Evolutionary conservation across 78 protist genomes (phyloP).

Genomic region (Dictyostelium firmibasis): DNA sequence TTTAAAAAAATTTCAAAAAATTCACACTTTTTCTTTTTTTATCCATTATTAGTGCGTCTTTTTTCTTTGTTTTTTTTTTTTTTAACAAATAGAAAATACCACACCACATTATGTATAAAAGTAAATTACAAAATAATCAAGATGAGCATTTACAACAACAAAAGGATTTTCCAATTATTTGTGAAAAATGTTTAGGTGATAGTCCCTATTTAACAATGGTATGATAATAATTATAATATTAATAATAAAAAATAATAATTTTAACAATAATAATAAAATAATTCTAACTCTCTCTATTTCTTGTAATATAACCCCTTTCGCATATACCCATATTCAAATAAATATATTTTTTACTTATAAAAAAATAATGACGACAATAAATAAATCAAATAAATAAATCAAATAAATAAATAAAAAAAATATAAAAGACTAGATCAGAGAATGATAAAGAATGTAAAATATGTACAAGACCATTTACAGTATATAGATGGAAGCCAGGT

Average conservation of each 20-base stretch:
- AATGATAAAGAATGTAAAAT: slow-evolving; percentile 73
- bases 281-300: neutral
- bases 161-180: slow-evolving; percentile 91
- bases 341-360: too few species aligned
- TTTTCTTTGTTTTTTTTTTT: too few species aligned
- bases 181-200: slow-evolving; percentile 94
- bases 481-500: slow-evolving; percentile 92
- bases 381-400: too few species aligned
- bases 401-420: neutral
- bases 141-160: slow-evolving; percentile 24
- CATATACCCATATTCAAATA: too few species aligned
- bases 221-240: neutral
- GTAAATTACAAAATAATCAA: slow-evolving; percentile 6
- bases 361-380: too few species aligned
- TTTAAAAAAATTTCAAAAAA: too few species aligned
- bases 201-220: slow-evolving; percentile 93
- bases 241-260: neutral
- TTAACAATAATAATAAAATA: neutral
- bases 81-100: too few species aligned
- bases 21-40: neutral
- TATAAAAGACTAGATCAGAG: slow-evolving; percentile 28
- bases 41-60: neutral
- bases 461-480: slow-evolving; percentile 89
- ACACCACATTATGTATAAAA: slow-evolving; percentile 31
- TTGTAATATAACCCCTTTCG: too few species aligned